Conservation (phyloP, 2,329 filamentous ascomycete species). For the Nannizziopsis barbatae region DNA sequence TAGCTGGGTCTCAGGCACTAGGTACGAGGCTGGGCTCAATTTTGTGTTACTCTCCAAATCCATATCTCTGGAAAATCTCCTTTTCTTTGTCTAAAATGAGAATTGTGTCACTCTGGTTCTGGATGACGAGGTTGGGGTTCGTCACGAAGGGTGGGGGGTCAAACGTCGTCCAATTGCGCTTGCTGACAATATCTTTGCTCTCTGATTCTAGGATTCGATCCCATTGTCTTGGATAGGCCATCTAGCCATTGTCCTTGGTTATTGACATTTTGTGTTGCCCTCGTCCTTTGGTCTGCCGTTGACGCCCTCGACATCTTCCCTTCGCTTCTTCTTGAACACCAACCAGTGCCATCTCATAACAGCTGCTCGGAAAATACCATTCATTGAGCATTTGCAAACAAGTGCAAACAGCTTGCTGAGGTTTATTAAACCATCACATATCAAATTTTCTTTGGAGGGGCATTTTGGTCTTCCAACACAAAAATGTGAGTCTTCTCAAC, state of each 20-base stretch:
- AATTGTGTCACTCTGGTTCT: slow-evolving; percentile 4
- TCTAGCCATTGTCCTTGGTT: neutral
- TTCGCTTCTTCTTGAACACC: too few relatives aligned
- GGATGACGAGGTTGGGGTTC: neutral
- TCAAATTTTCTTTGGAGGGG: neutral
- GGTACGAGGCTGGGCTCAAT: slow-evolving; percentile 4
- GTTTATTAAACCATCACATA: too few relatives aligned
- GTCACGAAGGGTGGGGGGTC: neutral
- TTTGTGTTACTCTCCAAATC: slow-evolving; percentile 1
- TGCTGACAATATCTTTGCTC: slow-evolving; percentile 1
- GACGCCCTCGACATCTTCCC: too few relatives aligned
- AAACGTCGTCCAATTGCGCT: neutral
- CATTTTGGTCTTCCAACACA: neutral
- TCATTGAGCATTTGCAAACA: too few relatives aligned
- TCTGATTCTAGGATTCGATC: neutral
- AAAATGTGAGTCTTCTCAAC: slow-evolving; percentile 4
- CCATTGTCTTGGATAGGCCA: too few relatives aligned
- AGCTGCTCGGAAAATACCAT: too few relatives aligned
- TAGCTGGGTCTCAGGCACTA: neutral
- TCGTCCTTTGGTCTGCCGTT: too few relatives aligned
- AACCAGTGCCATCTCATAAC: too few relatives aligned
- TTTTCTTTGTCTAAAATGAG: slow-evolving; percentile 7
- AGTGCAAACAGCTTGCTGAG: too few relatives aligned
- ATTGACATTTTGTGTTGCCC: too few relatives aligned
- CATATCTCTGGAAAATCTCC: neutral